These are phyloP conservation scores for Saccharomyces uvarum DNA, from an alignment of 1,139 yeast species.

Conservation along the genomic window DNA sequence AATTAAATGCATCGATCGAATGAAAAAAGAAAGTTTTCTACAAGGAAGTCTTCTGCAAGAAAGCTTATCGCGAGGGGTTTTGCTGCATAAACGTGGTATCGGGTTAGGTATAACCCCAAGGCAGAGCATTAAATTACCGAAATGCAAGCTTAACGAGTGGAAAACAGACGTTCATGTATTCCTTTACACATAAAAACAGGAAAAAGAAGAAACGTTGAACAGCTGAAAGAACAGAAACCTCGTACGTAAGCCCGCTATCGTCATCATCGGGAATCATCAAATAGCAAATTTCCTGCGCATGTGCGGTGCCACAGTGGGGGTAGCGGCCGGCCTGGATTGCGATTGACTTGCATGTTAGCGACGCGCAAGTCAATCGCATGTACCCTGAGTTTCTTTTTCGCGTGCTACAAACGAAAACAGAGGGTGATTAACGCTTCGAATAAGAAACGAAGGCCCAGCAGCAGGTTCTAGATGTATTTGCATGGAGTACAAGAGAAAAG, in stretches of 20 bases:
- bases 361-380: too few species aligned
- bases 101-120: not conserved
- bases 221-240: not conserved
- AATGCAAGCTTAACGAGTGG: not conserved
- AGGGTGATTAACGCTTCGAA: not conserved
- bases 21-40: not conserved
- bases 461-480: not conserved
- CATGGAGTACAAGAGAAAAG: not conserved
- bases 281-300: not conserved
- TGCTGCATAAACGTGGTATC: not conserved
- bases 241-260: not conserved
- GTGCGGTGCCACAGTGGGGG: not conserved
- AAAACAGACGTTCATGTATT: not conserved
- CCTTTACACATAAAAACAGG: not conserved
- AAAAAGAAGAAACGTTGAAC: not conserved
- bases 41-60: not conserved
- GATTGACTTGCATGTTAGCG: not conserved
- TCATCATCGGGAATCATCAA: not conserved
- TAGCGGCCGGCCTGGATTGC: not conserved
- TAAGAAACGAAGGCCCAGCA: not conserved
- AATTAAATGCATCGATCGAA: not conserved
- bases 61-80: not conserved
- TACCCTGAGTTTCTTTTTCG: not conserved
- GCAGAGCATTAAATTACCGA: not conserved
- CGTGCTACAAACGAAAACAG: not conserved